Conservation (phyloP, 768 basidiomycete species). For the Boletus vermiculosoides region DNA sequence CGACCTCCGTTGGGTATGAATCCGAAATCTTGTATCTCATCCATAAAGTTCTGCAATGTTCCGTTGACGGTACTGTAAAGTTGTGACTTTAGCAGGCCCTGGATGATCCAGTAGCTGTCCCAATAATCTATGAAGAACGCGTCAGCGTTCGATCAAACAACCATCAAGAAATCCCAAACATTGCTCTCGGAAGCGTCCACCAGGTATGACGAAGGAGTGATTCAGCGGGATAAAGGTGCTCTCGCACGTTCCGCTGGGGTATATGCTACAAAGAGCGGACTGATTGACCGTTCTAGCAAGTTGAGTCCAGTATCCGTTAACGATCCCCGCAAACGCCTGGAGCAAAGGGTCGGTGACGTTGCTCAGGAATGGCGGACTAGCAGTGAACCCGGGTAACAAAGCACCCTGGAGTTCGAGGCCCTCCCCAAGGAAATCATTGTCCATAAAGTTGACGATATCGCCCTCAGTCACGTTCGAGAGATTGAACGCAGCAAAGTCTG, state of each 20-base stretch:
- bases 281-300: conserved; percentile 75
- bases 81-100: conserved; percentile 81
- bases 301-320: conserved; percentile 82
- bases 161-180: conserved; percentile 48
- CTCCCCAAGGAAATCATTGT: conserved; percentile 78
- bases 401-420: conserved; percentile 77
- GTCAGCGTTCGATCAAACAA: background rate
- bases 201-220: conserved; percentile 88
- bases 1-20: conserved; percentile 96
- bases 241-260: conserved; percentile 57
- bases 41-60: conserved; percentile 93
- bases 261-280: conserved; percentile 58
- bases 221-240: conserved; percentile 88
- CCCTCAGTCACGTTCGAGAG: conserved; percentile 54
- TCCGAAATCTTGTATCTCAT: conserved; percentile 77
- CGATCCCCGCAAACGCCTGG: conserved; percentile 71
- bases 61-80: conserved; percentile 70
- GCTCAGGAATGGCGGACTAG: conserved; percentile 62
- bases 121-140: conserved; percentile 43
- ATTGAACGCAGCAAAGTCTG: conserved; percentile 54
- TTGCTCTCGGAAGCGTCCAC: conserved; percentile 81
- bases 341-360: conserved; percentile 70
- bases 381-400: conserved; percentile 58
- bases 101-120: conserved; percentile 84
- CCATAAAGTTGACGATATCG: conserved; percentile 64